Base-by-base conservation (phyloP, 371 early-diverging fungal species). In the Mortierella sp. region DNA sequence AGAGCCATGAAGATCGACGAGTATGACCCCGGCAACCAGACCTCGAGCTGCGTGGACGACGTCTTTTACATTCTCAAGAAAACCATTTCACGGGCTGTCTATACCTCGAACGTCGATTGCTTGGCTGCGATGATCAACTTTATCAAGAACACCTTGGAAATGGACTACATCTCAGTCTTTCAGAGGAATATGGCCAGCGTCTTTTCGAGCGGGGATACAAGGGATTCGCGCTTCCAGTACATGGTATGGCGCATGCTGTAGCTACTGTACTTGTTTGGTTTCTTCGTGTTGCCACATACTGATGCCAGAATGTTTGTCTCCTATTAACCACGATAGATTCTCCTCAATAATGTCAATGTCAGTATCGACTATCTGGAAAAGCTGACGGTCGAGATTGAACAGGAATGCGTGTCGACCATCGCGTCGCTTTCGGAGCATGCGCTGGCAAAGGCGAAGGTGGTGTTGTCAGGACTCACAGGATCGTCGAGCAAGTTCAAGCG, bases 11-110 rank as follows among this genome's bases (percentile, higher is more conserved):
- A 79, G 61, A 73, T 92, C 52, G 91, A 91, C 53, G 89, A 90
- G 52, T 89, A 91, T 48, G 91, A 91, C 70, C 64, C 86, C 39
- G 84, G 87, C 16, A 81, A 84, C 39, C 85, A 88, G 40, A 90
- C 90, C 8, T 96, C 97, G 0, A 95, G 94, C 4, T 94, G 95
- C 71, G 97, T 97, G 19, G 98, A 96, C 64, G 99, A 98, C 74
- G 91, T 96, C 6, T 97, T 98, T 78, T 98, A 94, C 76, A 92
- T 98, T 34, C 85, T 96, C 48, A 94, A 95, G 72, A 94, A 92
- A n/a, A 90, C 91, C 10, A 80, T 95, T 31, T 88, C 88, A 19
- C 91, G 97, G 39, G 90, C 92, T 1, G 86, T 98, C 1, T 86
- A 93, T 1, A 95, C 96, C 0, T 88, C 91, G 65, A 93, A 95